Evolutionary conservation across 2,329 filamentous ascomycete genomes (phyloP).

Genomic region (Verticillium dahliae): DNA sequence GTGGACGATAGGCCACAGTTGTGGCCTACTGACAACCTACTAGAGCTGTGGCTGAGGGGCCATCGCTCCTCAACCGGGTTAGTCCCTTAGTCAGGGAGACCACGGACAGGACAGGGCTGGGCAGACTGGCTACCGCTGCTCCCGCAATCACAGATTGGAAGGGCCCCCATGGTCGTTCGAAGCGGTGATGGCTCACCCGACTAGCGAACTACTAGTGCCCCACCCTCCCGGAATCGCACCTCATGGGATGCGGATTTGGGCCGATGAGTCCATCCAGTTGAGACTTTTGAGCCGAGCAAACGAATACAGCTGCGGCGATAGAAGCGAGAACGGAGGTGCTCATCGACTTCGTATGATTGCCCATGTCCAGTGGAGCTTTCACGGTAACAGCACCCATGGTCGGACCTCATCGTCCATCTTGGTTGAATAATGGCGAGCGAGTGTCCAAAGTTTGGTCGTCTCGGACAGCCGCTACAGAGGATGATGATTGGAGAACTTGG

Average conservation of each 20-base stretch:
- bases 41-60: neutral
- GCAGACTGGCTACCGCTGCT: neutral
- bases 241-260: neutral
- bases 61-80: neutral
- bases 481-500: neutral
- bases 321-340: neutral
- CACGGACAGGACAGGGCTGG: neutral
- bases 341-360: neutral
- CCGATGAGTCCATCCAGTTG: neutral
- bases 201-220: conserved; percentile 1
- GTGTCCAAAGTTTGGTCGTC: neutral
- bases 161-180: neutral
- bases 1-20: too few relatives aligned
- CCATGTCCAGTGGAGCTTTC: neutral
- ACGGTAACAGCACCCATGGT: neutral
- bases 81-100: neutral
- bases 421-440: neutral
- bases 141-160: neutral
- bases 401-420: neutral
- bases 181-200: neutral
- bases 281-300: too few relatives aligned
- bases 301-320: neutral
- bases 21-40: neutral
- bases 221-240: conserved; percentile 1
- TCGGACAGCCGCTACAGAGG: neutral